These are phyloP conservation scores for Westerdykella sp. DNA, from an alignment of 2,329 filamentous ascomycete genomes.

Conservation along the genomic window DNA sequence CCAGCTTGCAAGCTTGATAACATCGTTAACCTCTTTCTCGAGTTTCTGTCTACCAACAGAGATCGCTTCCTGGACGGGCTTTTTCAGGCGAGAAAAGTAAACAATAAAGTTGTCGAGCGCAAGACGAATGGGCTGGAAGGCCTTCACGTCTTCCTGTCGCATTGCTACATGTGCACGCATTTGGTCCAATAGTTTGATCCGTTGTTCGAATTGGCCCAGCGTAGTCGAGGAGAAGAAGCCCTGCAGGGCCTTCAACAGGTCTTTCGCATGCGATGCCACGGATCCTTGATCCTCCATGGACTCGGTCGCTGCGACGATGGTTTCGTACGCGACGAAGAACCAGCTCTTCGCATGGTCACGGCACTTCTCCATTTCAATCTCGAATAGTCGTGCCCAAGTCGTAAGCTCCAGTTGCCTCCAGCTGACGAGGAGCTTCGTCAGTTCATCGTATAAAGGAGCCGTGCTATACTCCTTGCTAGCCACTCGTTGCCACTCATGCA, in stretches of 20 bases:
- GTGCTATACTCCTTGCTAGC: constrained; percentile 75
- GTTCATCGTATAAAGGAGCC: constrained; percentile 61
- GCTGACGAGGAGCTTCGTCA: constrained; percentile 74
- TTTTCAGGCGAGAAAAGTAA: constrained; percentile 68
- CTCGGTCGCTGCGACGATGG: constrained; percentile 69
- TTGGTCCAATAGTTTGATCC: constrained; percentile 61
- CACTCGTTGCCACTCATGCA: constrained; percentile 94
- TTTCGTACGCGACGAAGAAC: constrained; percentile 97
- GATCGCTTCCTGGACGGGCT: constrained; percentile 59
- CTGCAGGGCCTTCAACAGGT: constrained; percentile 69
- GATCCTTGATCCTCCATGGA: constrained; percentile 54
- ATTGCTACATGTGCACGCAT: constrained; percentile 60
- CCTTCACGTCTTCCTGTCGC: constrained; percentile 49
- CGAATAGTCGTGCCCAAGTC: constrained; percentile 85
- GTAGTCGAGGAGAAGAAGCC: constrained; percentile 73
- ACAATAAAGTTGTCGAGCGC: constrained; percentile 70
- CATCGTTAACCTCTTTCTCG: constrained; percentile 89
- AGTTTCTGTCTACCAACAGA: constrained; percentile 62
- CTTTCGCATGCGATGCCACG: constrained; percentile 57
- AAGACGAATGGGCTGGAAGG: constrained; percentile 51
- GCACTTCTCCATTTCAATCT: constrained; percentile 72
- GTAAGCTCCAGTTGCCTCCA: constrained; percentile 90
- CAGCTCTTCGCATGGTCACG: constrained; percentile 75
- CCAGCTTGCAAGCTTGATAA: constrained; percentile 93
- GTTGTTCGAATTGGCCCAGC: constrained; percentile 70